Conservation (phyloP, 1,139 yeast species). For the Candida labiduridarum region DNA sequence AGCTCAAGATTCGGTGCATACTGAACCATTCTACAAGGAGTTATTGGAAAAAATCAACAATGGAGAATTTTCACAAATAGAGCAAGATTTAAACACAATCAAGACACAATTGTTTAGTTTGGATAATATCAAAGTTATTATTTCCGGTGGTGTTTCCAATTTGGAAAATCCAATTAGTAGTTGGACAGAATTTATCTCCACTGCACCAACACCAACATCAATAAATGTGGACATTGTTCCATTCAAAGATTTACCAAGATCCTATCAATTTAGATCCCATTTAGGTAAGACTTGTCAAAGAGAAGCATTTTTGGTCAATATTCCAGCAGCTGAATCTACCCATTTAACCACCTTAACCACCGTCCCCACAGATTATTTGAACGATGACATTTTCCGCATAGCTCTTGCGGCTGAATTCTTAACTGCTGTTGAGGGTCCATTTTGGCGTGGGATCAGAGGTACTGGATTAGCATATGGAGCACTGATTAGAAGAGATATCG, state of each 20-base stretch:
- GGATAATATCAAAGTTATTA: constrained; percentile 66
- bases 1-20: constrained; percentile 64
- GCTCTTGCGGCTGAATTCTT: constrained; percentile 76
- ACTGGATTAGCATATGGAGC: constrained; percentile 95
- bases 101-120: constrained; percentile 58
- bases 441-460: constrained; percentile 96
- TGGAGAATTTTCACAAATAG: constrained; percentile 51
- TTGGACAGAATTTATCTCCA: constrained; percentile 54
- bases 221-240: constrained; percentile 14
- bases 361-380: constrained; percentile 64
- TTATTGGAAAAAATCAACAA: constrained; percentile 53
- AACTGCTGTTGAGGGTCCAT: constrained; percentile 92
- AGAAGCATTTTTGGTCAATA: constrained; percentile 65
- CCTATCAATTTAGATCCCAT: constrained; percentile 56
- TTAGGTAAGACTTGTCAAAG: constrained; percentile 56
- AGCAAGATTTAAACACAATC: constrained; percentile 57
- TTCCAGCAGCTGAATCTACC: constrained; percentile 90
- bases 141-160: constrained; percentile 65
- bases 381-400: constrained; percentile 71
- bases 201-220: constrained; percentile 10
- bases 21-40: constrained; percentile 60
- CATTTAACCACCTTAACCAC: constrained; percentile 63
- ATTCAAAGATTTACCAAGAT: constrained; percentile 49
- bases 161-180: constrained; percentile 58
- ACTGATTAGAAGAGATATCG: constrained; percentile 57